These are phyloP conservation scores for Aspergillaceae sp. DNA, from an alignment of 2,329 filamentous ascomycete species.

Conservation along the genomic window DNA sequence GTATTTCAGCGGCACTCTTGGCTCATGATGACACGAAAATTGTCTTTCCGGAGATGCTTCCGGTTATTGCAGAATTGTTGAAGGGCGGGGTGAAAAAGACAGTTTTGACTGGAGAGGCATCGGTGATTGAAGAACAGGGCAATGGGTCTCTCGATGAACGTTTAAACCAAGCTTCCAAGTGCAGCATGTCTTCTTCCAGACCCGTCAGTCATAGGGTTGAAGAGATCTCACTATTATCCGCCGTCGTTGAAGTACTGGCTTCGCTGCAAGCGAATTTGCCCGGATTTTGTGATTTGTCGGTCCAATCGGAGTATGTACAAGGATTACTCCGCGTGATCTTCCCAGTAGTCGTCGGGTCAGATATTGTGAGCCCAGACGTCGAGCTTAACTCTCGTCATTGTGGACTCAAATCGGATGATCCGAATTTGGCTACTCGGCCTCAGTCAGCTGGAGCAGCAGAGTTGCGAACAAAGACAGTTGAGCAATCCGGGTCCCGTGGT, in stretches of 20 bases:
- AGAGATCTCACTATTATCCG: constrained; percentile 61
- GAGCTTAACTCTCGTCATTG: constrained; percentile 81
- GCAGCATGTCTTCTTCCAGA: constrained; percentile 8
- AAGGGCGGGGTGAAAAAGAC: constrained; percentile 67
- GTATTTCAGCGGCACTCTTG: constrained; percentile 63
- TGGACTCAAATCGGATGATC: constrained; percentile 73
- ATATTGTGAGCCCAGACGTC: constrained; percentile 71
- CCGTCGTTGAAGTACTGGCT: constrained; percentile 68
- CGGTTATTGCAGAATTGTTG: constrained; percentile 77
- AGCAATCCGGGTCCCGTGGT: constrained; percentile 39
- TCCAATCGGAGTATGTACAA: constrained; percentile 71
- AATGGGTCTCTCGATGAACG: constrained; percentile 5
- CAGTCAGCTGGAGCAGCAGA: constrained; percentile 59
- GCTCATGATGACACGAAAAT: constrained; percentile 53
- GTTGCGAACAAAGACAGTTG: constrained; percentile 61
- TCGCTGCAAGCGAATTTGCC: constrained; percentile 68
- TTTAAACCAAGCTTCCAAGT: constrained; percentile 4
- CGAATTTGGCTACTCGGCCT: constrained; percentile 74
- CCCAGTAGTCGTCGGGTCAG: constrained; percentile 77
- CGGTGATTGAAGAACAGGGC: constrained; percentile 38
- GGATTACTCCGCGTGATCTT: constrained; percentile 73
- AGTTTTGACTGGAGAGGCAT: constrained; percentile 51
- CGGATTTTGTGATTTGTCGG: constrained; percentile 73
- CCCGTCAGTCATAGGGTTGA: constrained; percentile 34
- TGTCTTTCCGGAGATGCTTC: constrained; percentile 66